A percentile compares a stretch with the other conserved stretches of the same genome.
These are phyloP conservation scores for Xylaria bambusicola DNA, from an alignment of 495 filamentous ascomycete species.

Conservation along the genomic window DNA sequence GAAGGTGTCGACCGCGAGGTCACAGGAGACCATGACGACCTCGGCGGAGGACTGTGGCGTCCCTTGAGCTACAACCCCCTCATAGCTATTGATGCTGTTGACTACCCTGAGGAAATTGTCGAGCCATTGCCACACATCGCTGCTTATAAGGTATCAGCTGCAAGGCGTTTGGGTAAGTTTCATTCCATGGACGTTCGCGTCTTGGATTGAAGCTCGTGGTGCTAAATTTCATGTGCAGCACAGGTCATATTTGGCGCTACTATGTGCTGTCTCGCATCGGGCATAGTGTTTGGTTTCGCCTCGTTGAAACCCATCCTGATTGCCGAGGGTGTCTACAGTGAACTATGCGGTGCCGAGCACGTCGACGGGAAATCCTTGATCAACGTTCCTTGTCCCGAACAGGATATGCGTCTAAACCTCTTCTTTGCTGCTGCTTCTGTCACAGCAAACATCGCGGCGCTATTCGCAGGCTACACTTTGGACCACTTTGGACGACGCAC, in stretches of 20 bases:
- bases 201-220: neutral
- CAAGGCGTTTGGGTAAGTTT: slow-evolving; percentile 51
- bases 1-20: slow-evolving; percentile 35
- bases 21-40: slow-evolving; percentile 20
- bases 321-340: slow-evolving; percentile 64
- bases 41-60: slow-evolving; percentile 27
- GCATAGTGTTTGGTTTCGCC: slow-evolving; percentile 74
- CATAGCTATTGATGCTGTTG: slow-evolving; percentile 15
- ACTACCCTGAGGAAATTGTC: neutral
- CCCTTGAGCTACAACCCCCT: slow-evolving; percentile 30
- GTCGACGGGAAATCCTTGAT: slow-evolving; percentile 32
- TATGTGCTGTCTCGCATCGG: slow-evolving; percentile 66
- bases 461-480: slow-evolving; percentile 66
- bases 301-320: slow-evolving; percentile 72
- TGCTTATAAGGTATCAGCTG: slow-evolving; percentile 56
- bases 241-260: slow-evolving; percentile 62
- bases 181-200: neutral
- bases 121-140: slow-evolving; percentile 32
- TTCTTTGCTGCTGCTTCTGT: slow-evolving; percentile 72
- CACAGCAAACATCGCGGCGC: slow-evolving; percentile 65
- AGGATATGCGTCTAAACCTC: slow-evolving; percentile 69
- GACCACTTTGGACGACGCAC: slow-evolving; percentile 67
- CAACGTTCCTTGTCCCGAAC: slow-evolving; percentile 57
- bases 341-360: slow-evolving; percentile 54
- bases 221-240: slow-evolving; percentile 35